phyloP scores from a whole-genome alignment of 345 rosid species.

The Brassica cretica region DNA sequence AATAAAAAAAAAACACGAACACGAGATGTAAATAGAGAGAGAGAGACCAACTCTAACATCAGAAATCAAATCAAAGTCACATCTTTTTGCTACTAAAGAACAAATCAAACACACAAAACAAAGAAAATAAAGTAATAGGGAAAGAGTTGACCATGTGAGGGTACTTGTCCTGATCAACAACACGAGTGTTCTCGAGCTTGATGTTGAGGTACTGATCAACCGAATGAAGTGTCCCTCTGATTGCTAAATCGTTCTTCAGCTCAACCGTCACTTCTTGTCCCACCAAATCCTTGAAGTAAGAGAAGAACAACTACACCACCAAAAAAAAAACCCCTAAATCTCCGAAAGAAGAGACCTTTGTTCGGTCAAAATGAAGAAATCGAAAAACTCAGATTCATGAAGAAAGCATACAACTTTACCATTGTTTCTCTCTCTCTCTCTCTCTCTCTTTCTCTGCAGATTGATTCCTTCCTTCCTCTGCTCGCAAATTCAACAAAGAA shows the following conservation, averaged over 20 bases:
- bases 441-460: neutral
- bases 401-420: slow-evolving; percentile 20
- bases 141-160: slow-evolving; percentile 87
- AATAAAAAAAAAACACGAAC: too few species aligned
- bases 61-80: slow-evolving; percentile 3
- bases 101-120: neutral
- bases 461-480: slow-evolving; percentile 9
- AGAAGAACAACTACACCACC: slow-evolving; percentile 85
- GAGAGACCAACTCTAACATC: neutral
- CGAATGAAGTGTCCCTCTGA: slow-evolving; percentile 97
- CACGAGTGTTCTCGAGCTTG: slow-evolving; percentile 99
- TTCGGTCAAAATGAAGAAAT: slow-evolving; percentile 9
- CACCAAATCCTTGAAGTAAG: slow-evolving; percentile 98
- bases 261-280: slow-evolving; percentile 99
- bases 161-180: slow-evolving; percentile 97
- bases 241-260: slow-evolving; percentile 96
- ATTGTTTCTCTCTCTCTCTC: slow-evolving; percentile 1
- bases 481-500: slow-evolving; percentile 22
- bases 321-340: slow-evolving; percentile 4
- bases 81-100: slow-evolving; percentile 1
- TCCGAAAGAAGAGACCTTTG: slow-evolving; percentile 14
- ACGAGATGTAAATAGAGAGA: too few species aligned
- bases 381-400: neutral
- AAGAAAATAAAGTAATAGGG: neutral
- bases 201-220: slow-evolving; percentile 99